Base-by-base conservation (phyloP, 2,329 filamentous ascomycete species). In the Ascochyta clinopodiicola region DNA sequence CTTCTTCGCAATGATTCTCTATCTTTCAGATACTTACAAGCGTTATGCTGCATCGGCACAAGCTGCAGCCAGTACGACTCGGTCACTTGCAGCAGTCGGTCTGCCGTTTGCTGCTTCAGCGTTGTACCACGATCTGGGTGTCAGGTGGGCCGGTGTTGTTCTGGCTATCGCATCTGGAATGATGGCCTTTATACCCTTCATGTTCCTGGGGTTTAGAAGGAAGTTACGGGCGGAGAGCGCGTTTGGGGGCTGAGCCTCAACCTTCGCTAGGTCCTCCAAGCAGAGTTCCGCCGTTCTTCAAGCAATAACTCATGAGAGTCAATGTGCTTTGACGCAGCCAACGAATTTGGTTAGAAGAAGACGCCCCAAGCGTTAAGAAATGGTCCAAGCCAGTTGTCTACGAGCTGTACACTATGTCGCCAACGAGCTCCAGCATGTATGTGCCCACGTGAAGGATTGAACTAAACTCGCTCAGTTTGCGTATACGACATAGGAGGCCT, bases 31-130 rank as follows among this genome's bases (percentile, higher is more conserved):
- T 44, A 57, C 62, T 22, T 80, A 90, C 71, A 85, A 86, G 53
- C 86, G 91, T 60, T 92, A 86, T 59, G 88, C 90, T 2, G 89
- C 89, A 0, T 89, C 86, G 0, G 88, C 86, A 12, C 48, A 51
- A 25, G 48, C 48, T 51, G 48, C 48, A 25, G 48, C 48, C 12
- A 44, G 48, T 36, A 51, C 48, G 5, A 44, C 40, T 15, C 48
- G 48, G 19, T 51, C 40, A 22, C 48, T 44, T 12, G 40, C 40
- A 15, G 48, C 48, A 7, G 40, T 51, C 6, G 48, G 48, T 12
- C 35, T 51, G 4, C 40, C 40, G 12, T 44, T 51, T 27, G 48
- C 48, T 32, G 40, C 40, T 19, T 39, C 48, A 21, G 25, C 40
- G 10, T 15, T 51, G 13, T 51, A 51, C 31, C 34, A 44, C 19